Evolutionary conservation across 2,329 filamentous ascomycete genomes (phyloP).

Genomic region (Stemphylium beticola): DNA sequence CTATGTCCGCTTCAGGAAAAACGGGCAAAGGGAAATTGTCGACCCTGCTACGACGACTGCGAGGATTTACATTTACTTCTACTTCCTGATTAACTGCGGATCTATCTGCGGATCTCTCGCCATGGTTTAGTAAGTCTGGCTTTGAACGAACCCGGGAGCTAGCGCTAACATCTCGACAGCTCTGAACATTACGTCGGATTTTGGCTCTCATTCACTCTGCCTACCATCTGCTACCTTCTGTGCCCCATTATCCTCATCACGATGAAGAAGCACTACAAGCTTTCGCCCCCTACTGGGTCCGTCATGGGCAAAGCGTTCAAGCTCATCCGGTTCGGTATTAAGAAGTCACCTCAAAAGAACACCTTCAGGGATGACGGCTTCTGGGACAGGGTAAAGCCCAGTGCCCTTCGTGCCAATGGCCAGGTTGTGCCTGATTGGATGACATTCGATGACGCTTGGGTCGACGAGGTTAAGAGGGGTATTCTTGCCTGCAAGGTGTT

Average conservation of each 20-base stretch:
- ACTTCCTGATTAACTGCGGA: slow-evolving; percentile 48
- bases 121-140: slow-evolving; percentile 39
- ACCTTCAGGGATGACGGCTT: slow-evolving; percentile 47
- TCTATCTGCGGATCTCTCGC: slow-evolving; percentile 43
- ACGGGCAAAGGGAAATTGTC: slow-evolving; percentile 64
- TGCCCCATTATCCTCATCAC: slow-evolving; percentile 64
- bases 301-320: slow-evolving; percentile 71
- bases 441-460: slow-evolving; percentile 81
- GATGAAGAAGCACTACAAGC: slow-evolving; percentile 69
- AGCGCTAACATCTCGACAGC: background rate
- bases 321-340: slow-evolving; percentile 60
- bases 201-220: slow-evolving; percentile 73
- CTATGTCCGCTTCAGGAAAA: slow-evolving; percentile 37
- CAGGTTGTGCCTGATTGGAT: slow-evolving; percentile 69
- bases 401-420: slow-evolving; percentile 38
- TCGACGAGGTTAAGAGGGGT: slow-evolving; percentile 75
- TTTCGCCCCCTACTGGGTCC: slow-evolving; percentile 72
- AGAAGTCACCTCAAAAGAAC: slow-evolving; percentile 29
- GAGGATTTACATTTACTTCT: slow-evolving; percentile 60
- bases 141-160: too few relatives aligned
- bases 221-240: slow-evolving; percentile 67
- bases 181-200: slow-evolving; percentile 58
- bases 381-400: slow-evolving; percentile 71
- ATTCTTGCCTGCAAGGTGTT: slow-evolving; percentile 49
- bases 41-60: slow-evolving; percentile 71